phyloP scores from a whole-genome alignment of 306 rosid genomes.

The Sesbania bispinosa region DNA sequence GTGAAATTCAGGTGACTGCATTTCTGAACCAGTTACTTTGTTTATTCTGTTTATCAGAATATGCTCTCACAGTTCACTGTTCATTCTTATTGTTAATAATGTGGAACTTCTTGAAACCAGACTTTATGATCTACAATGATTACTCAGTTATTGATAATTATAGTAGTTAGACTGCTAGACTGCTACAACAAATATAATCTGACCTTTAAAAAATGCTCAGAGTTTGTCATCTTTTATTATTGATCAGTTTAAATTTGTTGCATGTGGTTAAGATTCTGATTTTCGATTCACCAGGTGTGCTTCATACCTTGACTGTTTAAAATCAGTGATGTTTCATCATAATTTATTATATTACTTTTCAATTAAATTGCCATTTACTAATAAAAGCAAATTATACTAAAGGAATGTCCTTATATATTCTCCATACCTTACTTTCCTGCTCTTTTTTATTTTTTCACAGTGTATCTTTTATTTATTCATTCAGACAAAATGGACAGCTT shows the following conservation, averaged over 20 bases:
- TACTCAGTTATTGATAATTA: too few relatives aligned
- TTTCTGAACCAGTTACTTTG: background rate
- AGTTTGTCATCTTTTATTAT: background rate
- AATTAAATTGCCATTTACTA: background rate
- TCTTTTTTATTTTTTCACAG: background rate
- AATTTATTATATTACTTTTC: background rate
- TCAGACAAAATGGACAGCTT: constrained; percentile 78
- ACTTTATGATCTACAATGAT: constrained; percentile 4
- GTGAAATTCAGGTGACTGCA: constrained; percentile 88
- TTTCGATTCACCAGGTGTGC: too few relatives aligned
- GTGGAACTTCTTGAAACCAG: background rate
- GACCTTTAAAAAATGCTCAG: background rate
- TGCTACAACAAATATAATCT: background rate
- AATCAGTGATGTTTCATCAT: background rate
- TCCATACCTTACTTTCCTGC: background rate
- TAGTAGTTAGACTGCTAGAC: too few relatives aligned
- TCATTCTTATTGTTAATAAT: background rate
- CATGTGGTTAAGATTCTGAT: background rate
- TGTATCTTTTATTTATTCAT: constrained; percentile 15
- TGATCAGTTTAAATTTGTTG: background rate
- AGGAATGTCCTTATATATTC: background rate
- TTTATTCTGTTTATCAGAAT: background rate
- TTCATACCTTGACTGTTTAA: background rate
- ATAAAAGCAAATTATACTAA: background rate
- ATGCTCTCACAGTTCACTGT: constrained; percentile 7